Evolutionary conservation across 2,329 filamentous ascomycete species (phyloP).

Genomic region (Diaporthe ilicicola): DNA sequence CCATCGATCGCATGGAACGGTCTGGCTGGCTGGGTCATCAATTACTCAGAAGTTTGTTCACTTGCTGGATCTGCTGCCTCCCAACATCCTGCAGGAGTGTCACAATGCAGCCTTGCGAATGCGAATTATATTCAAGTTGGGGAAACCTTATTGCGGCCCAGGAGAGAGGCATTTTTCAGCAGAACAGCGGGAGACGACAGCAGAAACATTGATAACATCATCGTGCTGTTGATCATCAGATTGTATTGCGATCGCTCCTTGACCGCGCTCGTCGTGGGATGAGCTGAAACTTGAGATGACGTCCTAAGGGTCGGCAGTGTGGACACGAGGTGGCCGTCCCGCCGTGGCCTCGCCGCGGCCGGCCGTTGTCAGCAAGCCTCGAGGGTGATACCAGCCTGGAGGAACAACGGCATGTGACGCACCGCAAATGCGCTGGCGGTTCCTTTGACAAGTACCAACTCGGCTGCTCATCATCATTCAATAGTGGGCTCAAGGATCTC

Average conservation of each 20-base stretch:
- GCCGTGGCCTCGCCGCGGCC: slow-evolving; percentile 15
- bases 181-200: neutral
- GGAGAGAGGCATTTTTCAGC: neutral
- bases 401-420: slow-evolving; percentile 14
- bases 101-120: slow-evolving; percentile 13
- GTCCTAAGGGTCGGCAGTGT: slow-evolving; percentile 24
- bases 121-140: neutral
- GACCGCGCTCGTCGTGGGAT: slow-evolving; percentile 9
- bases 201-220: slow-evolving; percentile 13
- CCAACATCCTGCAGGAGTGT: slow-evolving; percentile 15
- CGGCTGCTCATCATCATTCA: neutral
- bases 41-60: slow-evolving; percentile 11
- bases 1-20: slow-evolving; percentile 14
- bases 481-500: neutral
- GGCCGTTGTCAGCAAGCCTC: slow-evolving; percentile 4
- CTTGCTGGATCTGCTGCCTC: neutral
- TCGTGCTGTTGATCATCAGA: slow-evolving; percentile 21
- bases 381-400: slow-evolving; percentile 6
- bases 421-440: neutral
- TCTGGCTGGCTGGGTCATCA: slow-evolving; percentile 22
- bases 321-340: slow-evolving; percentile 17
- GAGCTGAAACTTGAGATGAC: slow-evolving; percentile 25
- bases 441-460: neutral
- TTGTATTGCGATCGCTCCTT: slow-evolving; percentile 17
- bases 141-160: neutral